Evolutionary conservation across 116 monocot species (phyloP).

Genomic region (Zostera marina): DNA sequence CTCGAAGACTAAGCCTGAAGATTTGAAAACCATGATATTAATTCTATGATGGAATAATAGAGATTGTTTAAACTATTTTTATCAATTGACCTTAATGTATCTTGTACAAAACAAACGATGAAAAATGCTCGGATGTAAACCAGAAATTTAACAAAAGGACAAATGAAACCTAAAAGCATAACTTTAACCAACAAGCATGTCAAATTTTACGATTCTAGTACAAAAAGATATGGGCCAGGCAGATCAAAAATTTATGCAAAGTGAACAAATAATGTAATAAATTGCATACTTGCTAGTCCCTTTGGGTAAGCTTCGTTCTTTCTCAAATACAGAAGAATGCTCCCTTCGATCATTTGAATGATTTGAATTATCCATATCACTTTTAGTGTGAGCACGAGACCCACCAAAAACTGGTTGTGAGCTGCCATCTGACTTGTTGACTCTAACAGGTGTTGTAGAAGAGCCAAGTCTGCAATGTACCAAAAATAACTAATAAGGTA

Average conservation of each 20-base stretch:
- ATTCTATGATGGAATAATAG: neutral
- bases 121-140: neutral
- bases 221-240: neutral
- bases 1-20: slow-evolving; percentile 38
- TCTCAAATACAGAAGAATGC: slow-evolving; percentile 29
- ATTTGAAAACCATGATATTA: slow-evolving; percentile 1
- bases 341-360: slow-evolving; percentile 58
- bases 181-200: neutral
- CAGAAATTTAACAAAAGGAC: neutral
- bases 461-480: slow-evolving; percentile 37
- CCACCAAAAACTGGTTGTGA: slow-evolving; percentile 31
- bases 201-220: slow-evolving; percentile 2
- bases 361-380: slow-evolving; percentile 35
- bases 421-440: slow-evolving; percentile 34
- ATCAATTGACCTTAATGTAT: too few species aligned
- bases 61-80: too few species aligned
- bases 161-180: neutral
- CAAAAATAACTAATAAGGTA: neutral
- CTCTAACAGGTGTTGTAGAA: slow-evolving; percentile 33
- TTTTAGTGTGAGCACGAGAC: slow-evolving; percentile 20
- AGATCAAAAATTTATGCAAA: neutral
- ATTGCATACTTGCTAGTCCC: slow-evolving; percentile 60
- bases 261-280: neutral
- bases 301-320: slow-evolving; percentile 42
- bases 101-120: neutral